Conservation (phyloP, 2,329 filamentous ascomycete genomes). For the Curvularia spicifera region DNA sequence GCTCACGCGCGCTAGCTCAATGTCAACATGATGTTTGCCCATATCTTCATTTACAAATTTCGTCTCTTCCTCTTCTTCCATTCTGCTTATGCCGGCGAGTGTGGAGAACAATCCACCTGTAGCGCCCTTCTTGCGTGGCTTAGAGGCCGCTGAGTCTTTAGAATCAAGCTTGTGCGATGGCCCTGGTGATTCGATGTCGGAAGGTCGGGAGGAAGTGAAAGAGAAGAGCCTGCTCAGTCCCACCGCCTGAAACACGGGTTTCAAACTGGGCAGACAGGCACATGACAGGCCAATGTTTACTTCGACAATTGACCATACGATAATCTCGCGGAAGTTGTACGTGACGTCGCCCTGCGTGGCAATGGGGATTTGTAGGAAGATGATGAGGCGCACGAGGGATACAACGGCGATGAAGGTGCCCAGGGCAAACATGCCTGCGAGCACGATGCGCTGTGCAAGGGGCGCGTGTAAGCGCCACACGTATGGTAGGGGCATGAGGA, state of each 20-base stretch:
- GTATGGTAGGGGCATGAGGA: conserved; percentile 35
- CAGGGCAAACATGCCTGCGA: conserved; percentile 33
- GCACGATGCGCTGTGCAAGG: conserved; percentile 29
- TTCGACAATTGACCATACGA: conserved; percentile 35
- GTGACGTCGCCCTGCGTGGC: conserved; percentile 26
- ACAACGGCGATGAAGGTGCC: conserved; percentile 35
- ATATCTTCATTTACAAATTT: conserved; percentile 18
- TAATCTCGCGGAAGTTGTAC: conserved; percentile 38
- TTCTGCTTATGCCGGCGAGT: conserved; percentile 26
- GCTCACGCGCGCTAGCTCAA: conserved; percentile 16
- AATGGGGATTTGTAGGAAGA: conserved; percentile 33
- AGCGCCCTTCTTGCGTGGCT: conserved; percentile 28
- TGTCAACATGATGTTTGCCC: conserved; percentile 19
- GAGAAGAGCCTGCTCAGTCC: conserved; percentile 31
- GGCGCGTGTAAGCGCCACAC: conserved; percentile 34
- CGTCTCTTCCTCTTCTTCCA: conserved; percentile 26
- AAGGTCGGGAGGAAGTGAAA: conserved; percentile 24
- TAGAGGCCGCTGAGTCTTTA: background rate
- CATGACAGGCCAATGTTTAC: conserved; percentile 34
- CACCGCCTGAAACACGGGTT: conserved; percentile 24
- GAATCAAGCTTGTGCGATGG: background rate
- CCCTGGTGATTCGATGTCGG: conserved; percentile 19
- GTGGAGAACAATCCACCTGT: conserved; percentile 32
- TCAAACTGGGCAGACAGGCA: conserved; percentile 31
- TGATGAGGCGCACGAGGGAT: conserved; percentile 30